Conservation (phyloP, 257 asterid species). For the Solanum lycopersicoides region DNA sequence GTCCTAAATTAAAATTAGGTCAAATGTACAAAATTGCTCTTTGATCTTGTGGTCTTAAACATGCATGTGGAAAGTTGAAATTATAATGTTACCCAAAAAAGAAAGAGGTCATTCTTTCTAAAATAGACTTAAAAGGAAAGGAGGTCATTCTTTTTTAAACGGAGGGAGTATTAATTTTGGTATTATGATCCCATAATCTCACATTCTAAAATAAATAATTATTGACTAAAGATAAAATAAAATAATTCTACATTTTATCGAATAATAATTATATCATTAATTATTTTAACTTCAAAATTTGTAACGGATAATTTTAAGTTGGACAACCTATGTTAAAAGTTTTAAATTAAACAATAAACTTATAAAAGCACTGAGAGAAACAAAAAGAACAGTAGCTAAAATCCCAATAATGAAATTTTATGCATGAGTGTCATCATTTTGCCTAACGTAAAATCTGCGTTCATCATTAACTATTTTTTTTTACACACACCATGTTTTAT, state of each 20-base stretch:
- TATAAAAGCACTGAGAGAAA: neutral
- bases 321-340: neutral
- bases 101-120: too few relatives aligned
- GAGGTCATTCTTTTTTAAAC: too few relatives aligned
- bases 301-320: neutral
- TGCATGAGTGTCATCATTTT: constrained; percentile 24
- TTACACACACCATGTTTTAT: neutral
- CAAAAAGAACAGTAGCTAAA: neutral
- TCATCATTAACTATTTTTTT: neutral
- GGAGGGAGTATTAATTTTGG: neutral
- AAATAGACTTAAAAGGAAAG: too few relatives aligned
- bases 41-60: too few relatives aligned
- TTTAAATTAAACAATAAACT: neutral
- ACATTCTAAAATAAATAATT: neutral
- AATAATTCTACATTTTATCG: neutral
- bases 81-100: too few relatives aligned
- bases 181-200: neutral
- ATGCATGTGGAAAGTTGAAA: too few relatives aligned
- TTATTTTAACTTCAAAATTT: neutral
- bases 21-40: too few relatives aligned
- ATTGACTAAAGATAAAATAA: neutral
- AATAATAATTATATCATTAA: neutral
- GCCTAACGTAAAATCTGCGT: constrained; percentile 1
- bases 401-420: constrained; percentile 21
- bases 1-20: too few relatives aligned